Evolutionary conservation across 768 basidiomycete species (phyloP).

Genomic region (Suillus subaureus): DNA sequence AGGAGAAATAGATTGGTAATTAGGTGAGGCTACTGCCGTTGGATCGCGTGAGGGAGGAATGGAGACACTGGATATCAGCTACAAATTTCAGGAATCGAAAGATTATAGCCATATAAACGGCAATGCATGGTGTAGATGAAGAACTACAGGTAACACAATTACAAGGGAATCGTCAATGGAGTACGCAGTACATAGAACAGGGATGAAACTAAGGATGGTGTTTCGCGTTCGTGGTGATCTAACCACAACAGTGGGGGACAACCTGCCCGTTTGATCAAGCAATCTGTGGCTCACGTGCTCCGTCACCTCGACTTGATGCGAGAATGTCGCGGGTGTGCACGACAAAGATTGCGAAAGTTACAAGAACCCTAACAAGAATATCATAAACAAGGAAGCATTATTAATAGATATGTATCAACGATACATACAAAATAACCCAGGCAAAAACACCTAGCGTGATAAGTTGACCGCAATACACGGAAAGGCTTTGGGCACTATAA

Average conservation of each 20-base stretch:
- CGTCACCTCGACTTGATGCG: constrained; percentile 66
- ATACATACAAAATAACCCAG: constrained; percentile 70
- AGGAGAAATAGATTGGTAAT: neutral
- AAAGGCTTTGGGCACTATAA: constrained; percentile 41
- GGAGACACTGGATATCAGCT: neutral
- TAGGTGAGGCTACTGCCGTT: neutral
- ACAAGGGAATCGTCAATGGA: neutral
- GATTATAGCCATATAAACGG: neutral
- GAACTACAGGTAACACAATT: neutral
- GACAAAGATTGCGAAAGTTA: constrained; percentile 60
- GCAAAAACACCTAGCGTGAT: constrained; percentile 76
- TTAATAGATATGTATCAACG: neutral
- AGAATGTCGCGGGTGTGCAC: constrained; percentile 62
- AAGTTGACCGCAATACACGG: constrained; percentile 72
- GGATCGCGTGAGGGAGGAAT: neutral
- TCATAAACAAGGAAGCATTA: neutral
- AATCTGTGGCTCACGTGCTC: constrained; percentile 32
- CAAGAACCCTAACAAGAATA: constrained; percentile 52
- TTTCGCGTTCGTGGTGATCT: neutral
- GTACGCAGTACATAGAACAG: neutral
- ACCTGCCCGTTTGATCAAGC: neutral
- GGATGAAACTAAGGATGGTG: neutral
- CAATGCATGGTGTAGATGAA: neutral
- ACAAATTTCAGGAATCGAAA: neutral
- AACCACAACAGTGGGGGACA: neutral